Conservation (phyloP, 2,329 filamentous ascomycete genomes). For the Alternaria longipes region DNA sequence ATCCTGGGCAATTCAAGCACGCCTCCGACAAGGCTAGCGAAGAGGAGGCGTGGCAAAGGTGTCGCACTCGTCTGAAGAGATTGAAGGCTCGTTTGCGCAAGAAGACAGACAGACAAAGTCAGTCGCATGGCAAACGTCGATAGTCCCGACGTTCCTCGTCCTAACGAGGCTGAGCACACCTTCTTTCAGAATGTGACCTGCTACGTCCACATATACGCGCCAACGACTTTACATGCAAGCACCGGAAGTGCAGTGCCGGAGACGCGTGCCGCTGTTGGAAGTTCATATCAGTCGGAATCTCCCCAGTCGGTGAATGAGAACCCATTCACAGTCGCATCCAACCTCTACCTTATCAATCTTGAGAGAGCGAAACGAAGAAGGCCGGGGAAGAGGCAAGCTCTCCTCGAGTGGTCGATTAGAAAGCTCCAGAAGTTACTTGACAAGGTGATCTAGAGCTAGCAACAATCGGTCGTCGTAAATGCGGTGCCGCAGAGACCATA, state of each 20-base stretch:
- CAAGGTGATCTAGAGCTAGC: neutral
- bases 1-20: conserved; percentile 34
- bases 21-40: conserved; percentile 18
- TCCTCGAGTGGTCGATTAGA: conserved; percentile 21
- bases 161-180: conserved; percentile 8
- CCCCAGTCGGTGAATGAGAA: neutral
- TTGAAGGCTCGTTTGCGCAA: conserved; percentile 10
- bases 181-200: conserved; percentile 18
- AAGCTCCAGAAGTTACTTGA: conserved; percentile 14
- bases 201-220: conserved; percentile 22
- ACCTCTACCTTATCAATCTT: conserved; percentile 3
- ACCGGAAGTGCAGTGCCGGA: neutral
- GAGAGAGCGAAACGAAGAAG: neutral
- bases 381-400: conserved; percentile 13
- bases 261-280: neutral
- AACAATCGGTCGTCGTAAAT: neutral
- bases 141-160: conserved; percentile 13
- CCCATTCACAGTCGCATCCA: neutral
- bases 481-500: neutral
- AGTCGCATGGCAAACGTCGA: conserved; percentile 17
- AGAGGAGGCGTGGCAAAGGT: conserved; percentile 35
- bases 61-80: conserved; percentile 24
- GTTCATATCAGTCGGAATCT: conserved; percentile 1
- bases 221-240: conserved; percentile 14
- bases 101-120: neutral